A percentile compares a stretch with the other conserved stretches of the same genome.
Conservation (phyloP, 306 rosid genomes). For the Cucurbita ficifolia region DNA sequence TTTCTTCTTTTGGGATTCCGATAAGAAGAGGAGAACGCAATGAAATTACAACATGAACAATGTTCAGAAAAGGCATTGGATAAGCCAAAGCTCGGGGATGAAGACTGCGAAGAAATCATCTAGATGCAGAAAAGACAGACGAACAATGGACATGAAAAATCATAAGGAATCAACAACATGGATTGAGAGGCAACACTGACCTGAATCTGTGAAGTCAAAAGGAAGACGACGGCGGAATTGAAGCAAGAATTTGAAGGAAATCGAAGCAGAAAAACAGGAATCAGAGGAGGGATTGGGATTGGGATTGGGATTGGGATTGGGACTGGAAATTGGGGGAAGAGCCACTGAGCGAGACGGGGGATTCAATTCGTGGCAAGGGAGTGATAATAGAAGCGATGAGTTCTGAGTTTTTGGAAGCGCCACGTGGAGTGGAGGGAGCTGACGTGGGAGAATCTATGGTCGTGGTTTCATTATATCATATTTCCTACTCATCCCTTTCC, state of each 20-base stretch:
- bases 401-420: background rate
- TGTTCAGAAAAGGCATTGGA: conserved; percentile 17
- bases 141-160: conserved; percentile 14
- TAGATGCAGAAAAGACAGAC: conserved; percentile 11
- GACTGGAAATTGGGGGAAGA: background rate
- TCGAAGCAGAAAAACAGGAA: background rate
- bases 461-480: background rate
- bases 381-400: background rate
- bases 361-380: background rate
- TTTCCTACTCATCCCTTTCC: background rate
- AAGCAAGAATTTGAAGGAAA: background rate
- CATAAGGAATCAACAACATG: conserved; percentile 20
- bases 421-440: conserved; percentile 6
- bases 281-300: background rate
- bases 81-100: conserved; percentile 30
- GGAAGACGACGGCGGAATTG: background rate
- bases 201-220: background rate
- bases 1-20: conserved; percentile 21
- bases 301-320: background rate
- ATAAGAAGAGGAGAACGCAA: background rate
- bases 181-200: conserved; percentile 3
- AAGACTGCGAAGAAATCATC: conserved; percentile 48
- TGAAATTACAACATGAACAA: conserved; percentile 37
- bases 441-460: conserved; percentile 1
- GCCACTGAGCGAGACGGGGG: too few relatives aligned